Conservation (phyloP, 2,329 filamentous ascomycete genomes). For the Paracorniculantispora psalliotae region DNA sequence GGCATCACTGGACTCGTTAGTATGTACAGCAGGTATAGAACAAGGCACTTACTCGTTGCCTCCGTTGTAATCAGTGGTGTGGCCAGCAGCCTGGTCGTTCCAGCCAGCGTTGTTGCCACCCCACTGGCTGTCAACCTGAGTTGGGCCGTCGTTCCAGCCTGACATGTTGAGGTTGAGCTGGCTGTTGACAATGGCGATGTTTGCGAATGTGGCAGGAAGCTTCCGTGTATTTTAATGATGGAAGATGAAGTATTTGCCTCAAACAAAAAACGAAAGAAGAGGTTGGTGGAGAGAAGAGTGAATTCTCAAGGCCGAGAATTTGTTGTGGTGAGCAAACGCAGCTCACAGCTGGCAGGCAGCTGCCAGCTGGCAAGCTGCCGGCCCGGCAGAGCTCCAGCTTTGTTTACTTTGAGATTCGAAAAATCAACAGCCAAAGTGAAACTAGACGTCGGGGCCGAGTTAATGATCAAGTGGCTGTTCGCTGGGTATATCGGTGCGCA, state of each 20-base stretch:
- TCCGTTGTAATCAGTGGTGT: neutral
- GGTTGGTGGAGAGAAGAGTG: neutral
- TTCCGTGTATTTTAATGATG: neutral
- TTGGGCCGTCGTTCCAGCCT: neutral
- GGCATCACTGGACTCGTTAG: neutral
- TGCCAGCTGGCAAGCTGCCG: neutral
- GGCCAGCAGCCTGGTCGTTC: neutral
- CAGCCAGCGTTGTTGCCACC: neutral
- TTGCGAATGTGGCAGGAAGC: neutral
- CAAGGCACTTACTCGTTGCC: neutral
- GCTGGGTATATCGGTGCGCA: too few relatives aligned
- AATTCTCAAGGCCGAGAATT: neutral
- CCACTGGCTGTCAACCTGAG: slow-evolving; percentile 3
- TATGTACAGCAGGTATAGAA: neutral
- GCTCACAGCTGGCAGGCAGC: slow-evolving; percentile 4
- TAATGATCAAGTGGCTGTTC: too few relatives aligned
- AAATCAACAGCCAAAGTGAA: too few relatives aligned
- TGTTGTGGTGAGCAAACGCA: slow-evolving; percentile 6
- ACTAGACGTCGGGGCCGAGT: too few relatives aligned
- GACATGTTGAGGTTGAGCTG: neutral
- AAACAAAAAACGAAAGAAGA: too few relatives aligned
- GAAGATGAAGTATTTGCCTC: neutral
- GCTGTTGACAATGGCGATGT: too few relatives aligned
- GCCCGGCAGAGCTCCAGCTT: neutral
- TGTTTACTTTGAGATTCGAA: neutral